phyloP scores from a whole-genome alignment of 768 basidiomycete species.

The Basidioascus undulatus region DNA sequence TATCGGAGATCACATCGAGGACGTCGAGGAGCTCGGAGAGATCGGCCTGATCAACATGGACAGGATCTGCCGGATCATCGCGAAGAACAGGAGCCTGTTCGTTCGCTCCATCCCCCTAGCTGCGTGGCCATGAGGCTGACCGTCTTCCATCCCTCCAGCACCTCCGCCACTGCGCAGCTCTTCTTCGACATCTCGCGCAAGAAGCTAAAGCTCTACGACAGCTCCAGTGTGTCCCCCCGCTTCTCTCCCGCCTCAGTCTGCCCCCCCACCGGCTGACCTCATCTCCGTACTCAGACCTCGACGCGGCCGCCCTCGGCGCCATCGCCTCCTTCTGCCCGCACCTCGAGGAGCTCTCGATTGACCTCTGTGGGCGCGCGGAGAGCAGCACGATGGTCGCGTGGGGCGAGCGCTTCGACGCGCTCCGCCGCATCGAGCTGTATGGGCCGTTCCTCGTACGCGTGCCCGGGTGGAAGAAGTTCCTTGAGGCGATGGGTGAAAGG shows the following conservation, averaged over 20 bases:
- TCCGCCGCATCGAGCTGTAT: conserved; percentile 43
- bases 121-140: background rate
- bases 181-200: conserved; percentile 58
- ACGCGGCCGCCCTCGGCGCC: conserved; percentile 37
- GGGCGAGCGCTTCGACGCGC: conserved; percentile 34
- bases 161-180: conserved; percentile 40
- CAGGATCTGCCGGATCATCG: conserved; percentile 55
- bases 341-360: conserved; percentile 49
- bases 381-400: conserved; percentile 21
- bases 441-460: conserved; percentile 29
- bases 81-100: conserved; percentile 57
- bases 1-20: conserved; percentile 62
- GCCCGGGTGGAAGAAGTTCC: conserved; percentile 48
- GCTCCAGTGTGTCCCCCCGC: conserved; percentile 35
- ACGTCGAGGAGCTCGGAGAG: conserved; percentile 30
- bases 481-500: conserved; percentile 30
- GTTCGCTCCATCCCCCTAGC: conserved; percentile 15
- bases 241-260: too few species aligned
- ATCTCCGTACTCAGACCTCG: conserved; percentile 29
- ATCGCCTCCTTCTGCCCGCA: conserved; percentile 65
- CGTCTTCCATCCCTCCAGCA: background rate
- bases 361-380: conserved; percentile 48
- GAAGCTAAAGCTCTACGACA: conserved; percentile 56
- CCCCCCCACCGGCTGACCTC: background rate
- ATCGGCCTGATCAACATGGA: conserved; percentile 60